A percentile compares a stretch with the other conserved stretches of the same genome.
Evolutionary conservation across 192 early-diverging fungal genomes (phyloP).

Genomic region (Coemansia reversa): DNA sequence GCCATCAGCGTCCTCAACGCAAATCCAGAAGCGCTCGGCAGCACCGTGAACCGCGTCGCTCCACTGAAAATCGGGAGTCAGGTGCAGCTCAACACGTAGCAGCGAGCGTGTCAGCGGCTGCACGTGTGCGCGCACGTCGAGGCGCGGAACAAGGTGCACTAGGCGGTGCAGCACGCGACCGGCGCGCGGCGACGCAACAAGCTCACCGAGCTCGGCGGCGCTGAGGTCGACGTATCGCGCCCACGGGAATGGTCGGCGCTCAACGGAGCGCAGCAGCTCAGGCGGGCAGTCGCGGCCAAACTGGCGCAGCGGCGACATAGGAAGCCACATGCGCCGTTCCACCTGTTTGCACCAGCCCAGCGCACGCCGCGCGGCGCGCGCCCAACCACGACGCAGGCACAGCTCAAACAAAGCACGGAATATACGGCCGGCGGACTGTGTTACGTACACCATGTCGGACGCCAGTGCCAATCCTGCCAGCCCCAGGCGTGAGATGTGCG

Average conservation of each 20-base stretch:
- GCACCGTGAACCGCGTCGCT: constrained; percentile 83
- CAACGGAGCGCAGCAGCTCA: constrained; percentile 83
- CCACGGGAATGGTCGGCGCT: constrained; percentile 94
- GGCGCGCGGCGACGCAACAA: constrained; percentile 80
- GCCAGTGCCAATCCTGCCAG: constrained; percentile 93
- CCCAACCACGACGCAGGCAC: constrained; percentile 90
- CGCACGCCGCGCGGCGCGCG: constrained; percentile 81
- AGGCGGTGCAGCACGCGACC: constrained; percentile 87
- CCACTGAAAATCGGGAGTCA: constrained; percentile 94
- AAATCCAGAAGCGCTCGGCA: constrained; percentile 90
- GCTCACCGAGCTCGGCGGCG: constrained; percentile 90
- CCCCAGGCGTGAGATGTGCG: constrained; percentile 92
- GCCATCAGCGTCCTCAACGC: constrained; percentile 92
- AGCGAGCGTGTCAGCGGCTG: constrained; percentile 92
- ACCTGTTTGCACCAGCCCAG: constrained; percentile 98
- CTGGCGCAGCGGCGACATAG: constrained; percentile 95
- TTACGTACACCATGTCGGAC: constrained; percentile 98
- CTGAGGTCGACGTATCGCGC: constrained; percentile 90
- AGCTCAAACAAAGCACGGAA: constrained; percentile 97
- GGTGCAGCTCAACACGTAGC: constrained; percentile 84
- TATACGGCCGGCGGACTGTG: constrained; percentile 91
- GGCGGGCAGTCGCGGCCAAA: constrained; percentile 66
- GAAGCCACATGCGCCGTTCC: constrained; percentile 88
- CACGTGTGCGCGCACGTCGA: constrained; percentile 86
- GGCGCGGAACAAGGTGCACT: constrained; percentile 90